Evolutionary conservation across 495 filamentous ascomycete species (phyloP), one percentile per base, ranked within the genome.

Genomic region (Penicillium odoratum): DNA sequence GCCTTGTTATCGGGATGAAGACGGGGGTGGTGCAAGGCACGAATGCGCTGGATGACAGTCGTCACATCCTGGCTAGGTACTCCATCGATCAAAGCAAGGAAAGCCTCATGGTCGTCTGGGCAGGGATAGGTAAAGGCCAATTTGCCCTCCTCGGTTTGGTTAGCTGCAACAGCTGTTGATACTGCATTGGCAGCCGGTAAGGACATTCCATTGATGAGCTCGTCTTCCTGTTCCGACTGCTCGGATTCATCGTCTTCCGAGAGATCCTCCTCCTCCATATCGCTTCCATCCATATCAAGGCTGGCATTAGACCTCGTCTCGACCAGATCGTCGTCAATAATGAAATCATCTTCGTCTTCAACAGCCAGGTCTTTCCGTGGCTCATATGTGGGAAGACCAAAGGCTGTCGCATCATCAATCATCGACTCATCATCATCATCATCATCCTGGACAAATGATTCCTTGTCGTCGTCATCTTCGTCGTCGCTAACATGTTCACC

Each of bases 261-360:
- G 3, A 58, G 44, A 18, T 63, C 67, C 42, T 83, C 80, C 26
- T 83, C 80, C 29, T 85, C 82, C 10, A 78, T 80, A 44, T 81
- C 80, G n/a, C 67, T 81, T 16, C 77, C 75, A 45, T 73, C 78
- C 48, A 83, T 73, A 26, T 75, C 80, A 9, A 78, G 72, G 56
- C 80, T 80, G 51, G 77, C 82, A 55, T 85, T 81, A 7, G 83
- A 80, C 36, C 75, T 68, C 33, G 70, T 75, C 40, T 79, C 81
- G 51, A 97, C 81, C 1, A 97, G 81, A 51, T 96, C 87, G 55
- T 94, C 90, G 56, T 97, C 93, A 53, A 97, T 87, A 8, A 91
- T 54, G 61, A 97, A 97, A 57, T 96, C 90, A 66, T 97, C 93
- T 67, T 97, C 93, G 61, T 96, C 93, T 59, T 96, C 91, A 31